Evolutionary conservation across 2,329 filamentous ascomycete genomes (phyloP), one percentile per base, ranked within the genome.

Genomic region (Pseudonectria buxi): DNA sequence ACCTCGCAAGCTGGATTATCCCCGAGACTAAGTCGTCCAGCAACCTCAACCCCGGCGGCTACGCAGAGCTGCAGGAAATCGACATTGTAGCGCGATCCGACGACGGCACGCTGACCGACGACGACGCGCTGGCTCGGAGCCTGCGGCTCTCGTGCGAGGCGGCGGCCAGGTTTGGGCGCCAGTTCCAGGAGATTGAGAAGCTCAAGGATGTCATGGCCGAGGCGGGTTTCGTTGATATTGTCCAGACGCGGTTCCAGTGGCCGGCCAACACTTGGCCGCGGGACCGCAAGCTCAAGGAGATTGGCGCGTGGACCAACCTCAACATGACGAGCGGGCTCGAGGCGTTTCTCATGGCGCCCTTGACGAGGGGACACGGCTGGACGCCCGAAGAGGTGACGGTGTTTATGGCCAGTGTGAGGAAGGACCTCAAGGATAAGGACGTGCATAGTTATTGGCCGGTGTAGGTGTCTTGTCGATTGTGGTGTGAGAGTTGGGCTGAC

Each of bases 161-260:
- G 3, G 53, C 50, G 12, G 34, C 16, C 5, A 55, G 54, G 3
- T 35, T 59, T 2, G 50, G 56, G 0, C 50, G 59, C 2, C 45
- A 51, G 0, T 46, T 59, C 7, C 39, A 41, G 5, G 46, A 42
- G 4, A 55, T 49, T 0, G 28, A 42, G 6, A 35, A 44, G 3
- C 42, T 48, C 11, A 55, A 50, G 26, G 26, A 46, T 6, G 56
- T 62, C 27, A 54, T 77, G 33, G 48, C 53, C 10, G 64, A 68
- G 12, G 67, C 65, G 0, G 74, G 75, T 1, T 78, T 78, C 40
- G 55, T 60, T 28, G 61, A 74, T 40, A 61, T 78, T 0, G 49
- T 55, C 0, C 65, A 74, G 45, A 55, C 60, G 3, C 51, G 66
- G 6, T 68, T 60, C 46, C 68, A 67, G 47, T 65, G 71, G 53